A percentile compares a stretch with the other conserved stretches of the same genome.
Conservation (phyloP, 1,284 basidiomycete genomes). For the Ceratobasidium sp. region DNA sequence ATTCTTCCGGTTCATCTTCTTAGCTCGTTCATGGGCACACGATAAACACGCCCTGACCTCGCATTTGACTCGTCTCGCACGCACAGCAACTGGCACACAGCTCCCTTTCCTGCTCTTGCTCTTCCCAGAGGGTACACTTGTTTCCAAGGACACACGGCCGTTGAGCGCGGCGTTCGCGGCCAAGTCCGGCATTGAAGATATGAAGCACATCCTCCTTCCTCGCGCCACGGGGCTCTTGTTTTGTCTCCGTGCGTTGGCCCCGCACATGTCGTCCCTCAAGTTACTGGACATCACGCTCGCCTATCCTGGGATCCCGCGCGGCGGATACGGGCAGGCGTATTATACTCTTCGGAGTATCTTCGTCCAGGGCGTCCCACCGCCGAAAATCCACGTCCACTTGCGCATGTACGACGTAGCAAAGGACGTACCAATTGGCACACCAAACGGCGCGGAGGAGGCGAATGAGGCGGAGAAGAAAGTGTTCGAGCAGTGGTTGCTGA, state of each 20-base stretch:
- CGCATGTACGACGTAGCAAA: conserved; percentile 76
- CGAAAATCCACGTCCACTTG: conserved; percentile 88
- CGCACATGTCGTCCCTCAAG: conserved; percentile 81
- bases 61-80: conserved; percentile 70
- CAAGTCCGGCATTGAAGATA: conserved; percentile 84
- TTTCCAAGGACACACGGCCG: conserved; percentile 84
- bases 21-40: conserved; percentile 87
- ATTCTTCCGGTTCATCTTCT: conserved; percentile 92
- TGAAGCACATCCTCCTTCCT: conserved; percentile 85
- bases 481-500: conserved; percentile 89
- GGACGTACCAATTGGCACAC: conserved; percentile 65
- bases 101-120: conserved; percentile 85
- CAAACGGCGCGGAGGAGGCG: conserved; percentile 68
- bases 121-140: conserved; percentile 94
- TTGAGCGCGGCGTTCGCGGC: conserved; percentile 87
- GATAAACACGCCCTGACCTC: conserved; percentile 76
- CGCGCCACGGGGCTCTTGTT: conserved; percentile 92
- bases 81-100: conserved; percentile 71
- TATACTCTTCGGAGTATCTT: conserved; percentile 93
- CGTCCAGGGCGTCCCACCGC: conserved; percentile 84
- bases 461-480: conserved; percentile 73
- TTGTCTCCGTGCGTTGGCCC: conserved; percentile 83
- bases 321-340: conserved; percentile 83
- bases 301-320: conserved; percentile 85
- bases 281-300: conserved; percentile 91